These are phyloP conservation scores for Mycena belliarum DNA, from an alignment of 768 basidiomycete species.

Conservation along the genomic window DNA sequence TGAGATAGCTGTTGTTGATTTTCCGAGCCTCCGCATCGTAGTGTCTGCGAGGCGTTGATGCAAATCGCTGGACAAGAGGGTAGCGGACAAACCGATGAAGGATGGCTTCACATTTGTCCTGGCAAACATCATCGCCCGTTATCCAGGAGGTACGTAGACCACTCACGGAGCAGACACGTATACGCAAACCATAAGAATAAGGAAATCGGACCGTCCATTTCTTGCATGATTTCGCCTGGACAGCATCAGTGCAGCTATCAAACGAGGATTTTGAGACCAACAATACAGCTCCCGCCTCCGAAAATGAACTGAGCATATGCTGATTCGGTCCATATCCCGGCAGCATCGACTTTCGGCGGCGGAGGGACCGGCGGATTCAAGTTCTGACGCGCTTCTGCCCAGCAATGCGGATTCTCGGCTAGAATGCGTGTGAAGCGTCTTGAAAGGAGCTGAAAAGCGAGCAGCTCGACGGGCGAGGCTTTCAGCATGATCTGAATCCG, in stretches of 20 bases:
- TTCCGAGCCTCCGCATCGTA: background rate
- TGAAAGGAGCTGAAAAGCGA: slow-evolving; percentile 4
- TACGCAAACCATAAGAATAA: slow-evolving; percentile 4
- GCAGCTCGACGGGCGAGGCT: slow-evolving; percentile 6
- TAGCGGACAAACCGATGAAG: background rate
- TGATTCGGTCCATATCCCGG: slow-evolving; percentile 14
- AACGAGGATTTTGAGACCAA: background rate
- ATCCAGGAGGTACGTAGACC: too few relatives aligned
- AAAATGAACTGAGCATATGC: slow-evolving; percentile 12
- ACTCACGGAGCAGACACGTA: slow-evolving; percentile 14
- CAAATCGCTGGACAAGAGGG: too few relatives aligned
- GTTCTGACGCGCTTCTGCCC: slow-evolving; percentile 4
- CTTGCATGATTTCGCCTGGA: slow-evolving; percentile 7
- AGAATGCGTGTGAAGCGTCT: background rate
- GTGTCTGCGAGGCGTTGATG: background rate
- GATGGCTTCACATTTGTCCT: background rate
- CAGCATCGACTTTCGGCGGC: slow-evolving; percentile 11
- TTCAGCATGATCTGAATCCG: slow-evolving; percentile 8
- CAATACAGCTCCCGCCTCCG: slow-evolving; percentile 6
- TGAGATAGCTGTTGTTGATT: slow-evolving; percentile 12
- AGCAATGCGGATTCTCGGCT: slow-evolving; percentile 3
- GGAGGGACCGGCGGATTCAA: slow-evolving; percentile 14
- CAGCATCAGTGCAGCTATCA: background rate
- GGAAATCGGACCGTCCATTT: slow-evolving; percentile 5
- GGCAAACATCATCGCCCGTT: too few relatives aligned